Evolutionary conservation across 257 asterid genomes (phyloP), one percentile per base, ranked within the genome.

Genomic region (Datura wrightii): DNA sequence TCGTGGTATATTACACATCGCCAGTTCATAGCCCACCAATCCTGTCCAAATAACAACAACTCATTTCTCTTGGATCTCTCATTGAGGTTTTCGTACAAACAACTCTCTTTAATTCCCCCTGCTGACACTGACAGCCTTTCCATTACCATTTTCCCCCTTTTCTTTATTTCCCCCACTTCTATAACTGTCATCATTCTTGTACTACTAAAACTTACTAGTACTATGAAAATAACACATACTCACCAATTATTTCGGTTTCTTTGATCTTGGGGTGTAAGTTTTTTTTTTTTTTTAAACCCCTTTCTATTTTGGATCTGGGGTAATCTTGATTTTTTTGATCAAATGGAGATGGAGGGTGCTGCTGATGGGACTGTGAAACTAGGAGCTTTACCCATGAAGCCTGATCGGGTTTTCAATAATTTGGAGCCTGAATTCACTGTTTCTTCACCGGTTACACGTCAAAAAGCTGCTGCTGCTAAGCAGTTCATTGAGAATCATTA

Each of bases 391-490:
- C 63, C 82, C 1, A 78, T 78, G 63, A 52, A 78, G 14, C 82
- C 87, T 34, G 94, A 91, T 84, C 90, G 90, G 48, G 86, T 70
- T 54, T 86, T 87, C 86, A 86, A 79, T 85, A 83, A 67, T 53
- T 83, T 93, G 66, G 99, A 94, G 86, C 92, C 98, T 44, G 98
- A 96, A 60, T 96, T 85, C 78, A 90, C 95, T 55, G 96, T 91
- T 82, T 96, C 99, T 34, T 96, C 99, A 71, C 98, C 99, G 72
- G 99, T 96, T n/a, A 96, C 99, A 2, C 89, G 98, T 10, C 98
- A 96, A 89, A 96, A 96, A 85, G 94, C 98, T n/a, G 99, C 98
- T 44, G 98, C 99, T 3, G 99, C 99, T 0, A 96, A 96, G 44
- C 97, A 96, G 88, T 81, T 96, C 24, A 96, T 96, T 63, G 99